phyloP scores from a whole-genome alignment of 1,284 basidiomycete species.

The Cryptococcus jaspeensis region DNA sequence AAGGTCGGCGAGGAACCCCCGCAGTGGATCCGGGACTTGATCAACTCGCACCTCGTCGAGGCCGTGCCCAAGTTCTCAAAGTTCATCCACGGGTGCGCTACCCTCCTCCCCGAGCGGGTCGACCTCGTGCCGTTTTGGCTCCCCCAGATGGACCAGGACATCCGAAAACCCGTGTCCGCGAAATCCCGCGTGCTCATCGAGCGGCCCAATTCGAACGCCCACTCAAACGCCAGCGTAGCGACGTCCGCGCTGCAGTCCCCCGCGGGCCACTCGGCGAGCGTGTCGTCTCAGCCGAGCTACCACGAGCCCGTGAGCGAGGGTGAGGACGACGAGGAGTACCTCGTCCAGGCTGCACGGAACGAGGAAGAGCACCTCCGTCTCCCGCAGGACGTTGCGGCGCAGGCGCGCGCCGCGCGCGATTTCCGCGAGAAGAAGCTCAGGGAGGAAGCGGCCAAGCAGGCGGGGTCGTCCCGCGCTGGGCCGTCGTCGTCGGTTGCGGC shows the following conservation, averaged over 20 bases:
- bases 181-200: constrained; percentile 65
- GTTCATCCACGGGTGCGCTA: constrained; percentile 96
- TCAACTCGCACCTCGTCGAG: constrained; percentile 90
- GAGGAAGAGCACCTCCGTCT: constrained; percentile 77
- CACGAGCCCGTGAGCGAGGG: constrained; percentile 87
- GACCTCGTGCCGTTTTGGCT: constrained; percentile 99
- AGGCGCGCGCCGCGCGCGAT: constrained; percentile 76
- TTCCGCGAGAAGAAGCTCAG: constrained; percentile 76
- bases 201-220: constrained; percentile 58
- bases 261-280: constrained; percentile 4
- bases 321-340: constrained; percentile 66
- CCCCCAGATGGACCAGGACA: constrained; percentile 80
- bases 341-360: constrained; percentile 66
- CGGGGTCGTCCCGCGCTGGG: constrained; percentile 6
- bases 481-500: constrained; percentile 1
- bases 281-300: constrained; percentile 55
- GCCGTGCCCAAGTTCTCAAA: constrained; percentile 82
- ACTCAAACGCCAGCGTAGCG: constrained; percentile 47
- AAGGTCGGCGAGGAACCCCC: constrained; percentile 95
- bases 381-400: constrained; percentile 66
- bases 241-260: constrained; percentile 52
- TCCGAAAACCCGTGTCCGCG: constrained; percentile 82
- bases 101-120: constrained; percentile 86
- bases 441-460: constrained; percentile 48
- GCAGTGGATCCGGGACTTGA: constrained; percentile 92